phyloP scores from a whole-genome alignment of 2,329 filamentous ascomycete species.

The Hortaea werneckii region DNA sequence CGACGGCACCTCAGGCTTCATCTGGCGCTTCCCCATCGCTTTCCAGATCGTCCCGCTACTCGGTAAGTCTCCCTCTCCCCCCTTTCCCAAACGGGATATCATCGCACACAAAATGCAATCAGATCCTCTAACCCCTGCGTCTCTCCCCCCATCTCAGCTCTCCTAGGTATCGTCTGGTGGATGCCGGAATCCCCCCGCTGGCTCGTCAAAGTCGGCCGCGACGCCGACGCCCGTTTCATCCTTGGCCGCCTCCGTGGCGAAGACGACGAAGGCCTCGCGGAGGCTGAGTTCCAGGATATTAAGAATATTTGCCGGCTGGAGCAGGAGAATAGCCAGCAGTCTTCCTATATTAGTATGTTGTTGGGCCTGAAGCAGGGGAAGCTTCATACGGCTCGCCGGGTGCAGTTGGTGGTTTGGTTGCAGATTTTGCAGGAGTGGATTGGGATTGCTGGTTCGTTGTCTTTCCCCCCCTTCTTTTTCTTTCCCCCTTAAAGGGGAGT shows the following conservation, averaged over 20 bases:
- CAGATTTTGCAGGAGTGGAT: conserved; percentile 32
- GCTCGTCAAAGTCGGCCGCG: conserved; percentile 55
- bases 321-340: conserved; percentile 21
- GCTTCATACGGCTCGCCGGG: conserved; percentile 25
- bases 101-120: too few species aligned
- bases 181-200: conserved; percentile 59
- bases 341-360: conserved; percentile 25
- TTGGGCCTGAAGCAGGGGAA: conserved; percentile 23
- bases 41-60: conserved; percentile 60
- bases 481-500: too few species aligned
- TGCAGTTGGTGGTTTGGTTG: conserved; percentile 31
- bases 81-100: too few species aligned
- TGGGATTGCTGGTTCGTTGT: conserved; percentile 5
- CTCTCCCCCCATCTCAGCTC: neutral
- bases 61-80: neutral
- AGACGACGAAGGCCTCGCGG: conserved; percentile 35
- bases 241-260: conserved; percentile 52
- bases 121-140: too few species aligned
- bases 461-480: neutral
- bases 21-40: conserved; percentile 55
- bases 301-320: conserved; percentile 53
- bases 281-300: conserved; percentile 60
- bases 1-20: conserved; percentile 14
- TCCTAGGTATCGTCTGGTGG: conserved; percentile 44
- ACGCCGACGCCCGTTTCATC: conserved; percentile 58